Conservation (phyloP, 495 filamentous ascomycete species). For the Parachaetomium inaequale region DNA sequence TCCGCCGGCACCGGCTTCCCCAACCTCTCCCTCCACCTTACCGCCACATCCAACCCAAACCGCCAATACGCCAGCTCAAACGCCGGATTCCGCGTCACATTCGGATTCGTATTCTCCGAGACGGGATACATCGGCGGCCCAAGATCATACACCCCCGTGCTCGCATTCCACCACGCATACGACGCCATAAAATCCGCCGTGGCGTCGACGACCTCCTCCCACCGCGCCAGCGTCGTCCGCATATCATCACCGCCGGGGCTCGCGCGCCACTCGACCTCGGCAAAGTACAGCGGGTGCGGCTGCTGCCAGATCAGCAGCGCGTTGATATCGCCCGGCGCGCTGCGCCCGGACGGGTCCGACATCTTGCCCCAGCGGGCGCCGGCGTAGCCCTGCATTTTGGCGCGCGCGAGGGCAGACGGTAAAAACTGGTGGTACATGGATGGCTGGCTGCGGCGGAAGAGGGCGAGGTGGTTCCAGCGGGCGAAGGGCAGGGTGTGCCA, state of each 20-base stretch:
- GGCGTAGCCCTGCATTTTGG: conserved; percentile 48
- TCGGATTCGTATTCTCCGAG: conserved; percentile 50
- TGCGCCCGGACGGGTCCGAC: conserved; percentile 54
- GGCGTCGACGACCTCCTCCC: conserved; percentile 43
- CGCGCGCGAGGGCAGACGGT: conserved; percentile 43
- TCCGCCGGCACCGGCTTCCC: conserved; percentile 30
- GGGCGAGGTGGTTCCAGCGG: conserved; percentile 48
- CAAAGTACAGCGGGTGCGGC: conserved; percentile 52
- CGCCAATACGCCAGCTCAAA: conserved; percentile 55
- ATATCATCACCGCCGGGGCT: conserved; percentile 29
- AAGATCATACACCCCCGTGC: conserved; percentile 45
- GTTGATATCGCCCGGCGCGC: conserved; percentile 56
- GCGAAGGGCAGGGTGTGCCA: conserved; percentile 54
- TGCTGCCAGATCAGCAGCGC: conserved; percentile 55
- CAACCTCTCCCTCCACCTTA: conserved; percentile 40
- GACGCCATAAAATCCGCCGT: conserved; percentile 53
- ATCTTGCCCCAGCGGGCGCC: conserved; percentile 58
- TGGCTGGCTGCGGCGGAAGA: conserved; percentile 45
- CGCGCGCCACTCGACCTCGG: conserved; percentile 48
- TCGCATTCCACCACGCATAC: conserved; percentile 46
- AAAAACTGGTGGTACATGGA: conserved; percentile 49
- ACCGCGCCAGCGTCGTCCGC: conserved; percentile 38
- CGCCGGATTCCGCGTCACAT: conserved; percentile 47
- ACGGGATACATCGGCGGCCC: conserved; percentile 54
- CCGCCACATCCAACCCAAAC: conserved; percentile 46